Base-by-base conservation (phyloP, 306 rosid species). In the Sicyos edulis region DNA sequence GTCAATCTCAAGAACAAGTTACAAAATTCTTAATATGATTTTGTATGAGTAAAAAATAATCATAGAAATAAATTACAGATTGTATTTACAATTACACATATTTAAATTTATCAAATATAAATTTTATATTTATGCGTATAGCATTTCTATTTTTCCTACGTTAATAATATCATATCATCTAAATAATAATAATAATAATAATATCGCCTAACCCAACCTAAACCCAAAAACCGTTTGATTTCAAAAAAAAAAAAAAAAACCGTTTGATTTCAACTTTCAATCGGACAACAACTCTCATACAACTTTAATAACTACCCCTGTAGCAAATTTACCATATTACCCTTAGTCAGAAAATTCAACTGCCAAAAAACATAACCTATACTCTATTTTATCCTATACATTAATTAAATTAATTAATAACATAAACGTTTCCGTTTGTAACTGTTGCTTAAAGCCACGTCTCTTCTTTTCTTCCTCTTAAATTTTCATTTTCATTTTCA, bases 371-470 rank as follows among this genome's bases (percentile, higher is more conserved):
- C 57, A 22, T 63, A 47, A 44, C 26, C 54, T 58, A 58, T 58
- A 24, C 10, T 54, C 34, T 17, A 67, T 47, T 67, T 67, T 13
- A 7, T 26, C 8, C n/a, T 20, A 1, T 3, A 40, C 13, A 10
- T 64, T 45, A 67, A 47, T 67, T 65, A 42, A 65, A 8, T 64
- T 63, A 19, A 65, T 65, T 14, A 70, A 50, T 13, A 16, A 24
- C 17, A 24, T 8, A 70, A 70, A 70, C 74, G 59, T 51, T 56
- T 32, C 0, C 11, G 13, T 69, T 9, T 47, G 0, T 70, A 69
- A 69, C 76, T 72, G 76, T 72, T 72, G 76, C 76, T 56, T 72
- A 55, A 72, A 72, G 76, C 76, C 76, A 55, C 75, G 50, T 71
- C 75, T 71, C 52, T 19, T 14, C 52, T 37, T 71, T 71, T 20